These are phyloP conservation scores for Hexamita inflata DNA, from an alignment of 208 protist genomes.

Conservation along the genomic window DNA sequence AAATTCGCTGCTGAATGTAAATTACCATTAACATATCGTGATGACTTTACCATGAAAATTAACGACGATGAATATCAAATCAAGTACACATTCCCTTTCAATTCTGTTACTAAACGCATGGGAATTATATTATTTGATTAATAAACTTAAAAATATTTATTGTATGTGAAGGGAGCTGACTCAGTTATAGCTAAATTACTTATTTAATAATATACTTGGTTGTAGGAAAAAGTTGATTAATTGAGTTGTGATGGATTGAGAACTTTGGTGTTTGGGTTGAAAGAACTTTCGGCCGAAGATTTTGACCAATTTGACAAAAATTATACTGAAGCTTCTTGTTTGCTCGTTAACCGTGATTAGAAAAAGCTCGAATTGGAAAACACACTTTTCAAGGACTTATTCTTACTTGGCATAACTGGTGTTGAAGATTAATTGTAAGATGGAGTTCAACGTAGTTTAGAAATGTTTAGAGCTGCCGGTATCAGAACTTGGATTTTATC, in stretches of 20 bases:
- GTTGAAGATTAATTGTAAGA: slow-evolving; percentile 89
- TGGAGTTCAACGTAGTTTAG: slow-evolving; percentile 66
- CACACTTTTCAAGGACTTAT: slow-evolving; percentile 43
- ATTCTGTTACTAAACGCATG: slow-evolving; percentile 86
- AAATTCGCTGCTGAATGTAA: slow-evolving; percentile 65
- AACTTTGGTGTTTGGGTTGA: background rate
- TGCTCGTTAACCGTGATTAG: background rate
- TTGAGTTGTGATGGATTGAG: background rate
- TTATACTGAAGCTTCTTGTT: background rate
- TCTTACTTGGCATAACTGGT: slow-evolving; percentile 71
- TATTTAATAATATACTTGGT: slow-evolving; percentile 35
- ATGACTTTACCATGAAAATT: slow-evolving; percentile 10
- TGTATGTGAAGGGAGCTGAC: slow-evolving; percentile 86
- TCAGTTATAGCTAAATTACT: slow-evolving; percentile 66
- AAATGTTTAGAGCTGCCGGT: slow-evolving; percentile 78
- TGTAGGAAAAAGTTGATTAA: background rate
- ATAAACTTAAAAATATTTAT: slow-evolving; percentile 51
- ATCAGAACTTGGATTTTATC: slow-evolving; percentile 94
- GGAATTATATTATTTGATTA: slow-evolving; percentile 73
- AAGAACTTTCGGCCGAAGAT: background rate
- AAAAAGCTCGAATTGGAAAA: background rate
- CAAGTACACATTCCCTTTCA: slow-evolving; percentile 87
- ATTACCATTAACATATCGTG: slow-evolving; percentile 39
- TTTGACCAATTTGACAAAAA: background rate
- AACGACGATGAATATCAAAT: slow-evolving; percentile 60